Evolutionary conservation across 441 rosid species (phyloP), one percentile per base, ranked within the genome.

Genomic region (Francoa sonchifolia): DNA sequence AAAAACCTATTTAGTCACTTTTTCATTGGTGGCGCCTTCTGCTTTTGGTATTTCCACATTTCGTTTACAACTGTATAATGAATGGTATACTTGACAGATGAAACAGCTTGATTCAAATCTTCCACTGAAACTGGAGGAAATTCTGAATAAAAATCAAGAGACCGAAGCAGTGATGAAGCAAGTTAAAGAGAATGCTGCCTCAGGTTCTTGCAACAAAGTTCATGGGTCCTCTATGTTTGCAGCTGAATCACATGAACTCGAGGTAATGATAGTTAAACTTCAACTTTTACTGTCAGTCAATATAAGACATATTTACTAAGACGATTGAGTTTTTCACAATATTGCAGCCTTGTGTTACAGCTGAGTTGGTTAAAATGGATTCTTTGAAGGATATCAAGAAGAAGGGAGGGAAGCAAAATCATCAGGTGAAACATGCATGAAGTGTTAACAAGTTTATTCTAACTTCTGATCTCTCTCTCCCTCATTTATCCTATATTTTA

Each of bases 31-130:
- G n/a, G n/a, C n/a, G n/a, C n/a, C n/a, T n/a, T n/a, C n/a, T n/a
- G n/a, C n/a, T n/a, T n/a, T n/a, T n/a, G n/a, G n/a, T n/a, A n/a
- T n/a, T n/a, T n/a, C n/a, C n/a, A n/a, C n/a, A n/a, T n/a, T n/a
- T n/a, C n/a, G 33, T 21, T 36, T 35, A 7, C 42, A 21, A 28
- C 21, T 29, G 37, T 48, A 27, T 45, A 20, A 48, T 16, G 23
- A 13, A 1, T 52, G 28, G 17, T 61, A n/a, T 22, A 0, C 33
- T 25, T 17, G 5, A 30, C 59, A 81, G 90, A 59, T 63, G 56
- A 82, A 74, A 58, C 63, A 77, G 61, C 71, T 84, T 39, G 80
- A 77, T 48, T 75, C 57, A 42, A 58, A 72, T 58, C 76, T 82
- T 52, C 79, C 84, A 8, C 61, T 59, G 21, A 69, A 73, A 15